These are phyloP conservation scores for Myxozyma vanderwaltii DNA, from an alignment of 805 yeast species.

Conservation along the genomic window DNA sequence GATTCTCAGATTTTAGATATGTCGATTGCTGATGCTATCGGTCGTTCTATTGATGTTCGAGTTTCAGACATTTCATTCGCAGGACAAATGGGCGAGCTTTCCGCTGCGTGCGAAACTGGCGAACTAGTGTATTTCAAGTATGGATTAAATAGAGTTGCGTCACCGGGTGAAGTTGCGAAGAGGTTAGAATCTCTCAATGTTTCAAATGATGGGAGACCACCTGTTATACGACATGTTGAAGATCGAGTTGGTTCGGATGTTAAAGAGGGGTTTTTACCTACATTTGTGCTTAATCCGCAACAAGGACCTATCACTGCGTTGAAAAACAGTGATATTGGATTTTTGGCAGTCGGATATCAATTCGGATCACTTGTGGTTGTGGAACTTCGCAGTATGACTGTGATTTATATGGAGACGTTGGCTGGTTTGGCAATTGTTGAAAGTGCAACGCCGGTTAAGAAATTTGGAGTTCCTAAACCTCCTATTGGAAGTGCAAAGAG, in stretches of 20 bases:
- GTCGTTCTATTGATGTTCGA: constrained; percentile 49
- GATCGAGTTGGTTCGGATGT: constrained; percentile 17
- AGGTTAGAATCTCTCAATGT: constrained; percentile 8
- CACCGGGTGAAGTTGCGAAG: constrained; percentile 11
- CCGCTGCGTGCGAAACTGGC: constrained; percentile 68
- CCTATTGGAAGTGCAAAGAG: not conserved
- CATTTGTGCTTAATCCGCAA: constrained; percentile 48
- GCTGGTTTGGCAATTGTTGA: constrained; percentile 12
- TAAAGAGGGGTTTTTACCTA: constrained; percentile 64
- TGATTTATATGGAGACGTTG: constrained; percentile 44
- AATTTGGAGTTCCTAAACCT: not conserved
- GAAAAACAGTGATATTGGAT: constrained; percentile 74
- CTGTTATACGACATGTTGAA: constrained; percentile 15
- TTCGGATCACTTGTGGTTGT: constrained; percentile 74
- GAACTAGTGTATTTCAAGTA: constrained; percentile 75
- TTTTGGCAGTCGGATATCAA: constrained; percentile 76
- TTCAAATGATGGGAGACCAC: constrained; percentile 16
- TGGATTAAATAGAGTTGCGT: constrained; percentile 50
- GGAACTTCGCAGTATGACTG: constrained; percentile 63
- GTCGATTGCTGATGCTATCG: constrained; percentile 54
- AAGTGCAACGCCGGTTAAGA: constrained; percentile 2
- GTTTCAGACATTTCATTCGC: constrained; percentile 71
- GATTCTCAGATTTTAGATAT: constrained; percentile 62
- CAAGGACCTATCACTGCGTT: constrained; percentile 60
- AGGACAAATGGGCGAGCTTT: constrained; percentile 53